Evolutionary conservation across 495 filamentous ascomycete genomes (phyloP).

Genomic region (Trichoderma virens): DNA sequence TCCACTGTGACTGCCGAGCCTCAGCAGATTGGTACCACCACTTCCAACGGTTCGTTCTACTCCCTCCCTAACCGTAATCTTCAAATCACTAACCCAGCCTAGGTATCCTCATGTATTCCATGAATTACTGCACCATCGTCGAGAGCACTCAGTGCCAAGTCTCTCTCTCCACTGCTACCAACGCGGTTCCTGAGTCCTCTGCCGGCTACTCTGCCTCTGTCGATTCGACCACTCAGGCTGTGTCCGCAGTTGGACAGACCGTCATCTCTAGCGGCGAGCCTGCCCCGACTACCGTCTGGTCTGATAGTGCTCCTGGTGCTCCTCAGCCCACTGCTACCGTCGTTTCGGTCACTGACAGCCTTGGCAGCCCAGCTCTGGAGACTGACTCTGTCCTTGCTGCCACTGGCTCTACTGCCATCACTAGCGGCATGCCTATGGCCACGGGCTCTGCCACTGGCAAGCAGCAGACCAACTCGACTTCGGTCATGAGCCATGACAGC

Average conservation of each 20-base stretch:
- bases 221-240: background rate
- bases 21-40: slow-evolving; percentile 10
- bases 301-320: background rate
- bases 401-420: background rate
- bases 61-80: background rate
- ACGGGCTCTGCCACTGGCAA: background rate
- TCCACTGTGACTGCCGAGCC: background rate
- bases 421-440: background rate
- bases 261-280: background rate
- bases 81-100: background rate
- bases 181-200: background rate
- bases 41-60: background rate
- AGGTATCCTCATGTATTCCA: slow-evolving; percentile 2
- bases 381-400: background rate
- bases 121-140: slow-evolving; percentile 10
- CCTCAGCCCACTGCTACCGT: background rate
- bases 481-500: background rate
- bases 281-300: background rate
- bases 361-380: background rate
- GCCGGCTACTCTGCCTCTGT: background rate
- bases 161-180: background rate
- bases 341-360: background rate
- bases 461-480: background rate
- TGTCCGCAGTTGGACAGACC: background rate
- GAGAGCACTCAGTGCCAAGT: slow-evolving; percentile 7